Evolutionary conservation across 1,139 yeast genomes (phyloP).

Genomic region (Ogataea hybrid): DNA sequence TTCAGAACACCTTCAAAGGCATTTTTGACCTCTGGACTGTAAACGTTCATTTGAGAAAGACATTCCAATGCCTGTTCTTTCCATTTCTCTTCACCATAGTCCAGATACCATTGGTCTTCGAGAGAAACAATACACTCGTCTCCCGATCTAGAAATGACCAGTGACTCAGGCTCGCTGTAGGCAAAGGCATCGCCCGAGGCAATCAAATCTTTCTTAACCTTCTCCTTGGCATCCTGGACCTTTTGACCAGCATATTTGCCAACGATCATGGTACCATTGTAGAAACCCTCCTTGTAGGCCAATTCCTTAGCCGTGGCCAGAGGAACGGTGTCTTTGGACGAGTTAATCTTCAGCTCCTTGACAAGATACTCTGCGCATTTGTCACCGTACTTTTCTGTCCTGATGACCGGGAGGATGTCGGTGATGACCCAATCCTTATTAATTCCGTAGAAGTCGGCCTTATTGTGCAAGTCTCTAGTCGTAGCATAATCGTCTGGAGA

Average conservation of each 20-base stretch:
- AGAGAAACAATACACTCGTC: conserved; percentile 95
- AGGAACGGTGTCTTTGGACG: conserved; percentile 88
- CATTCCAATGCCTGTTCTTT: conserved; percentile 82
- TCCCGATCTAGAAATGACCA: conserved; percentile 91
- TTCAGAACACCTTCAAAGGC: conserved; percentile 93
- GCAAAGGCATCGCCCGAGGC: conserved; percentile 79
- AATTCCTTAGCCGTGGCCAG: conserved; percentile 91
- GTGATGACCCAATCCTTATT: conserved; percentile 82
- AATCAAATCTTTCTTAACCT: conserved; percentile 79
- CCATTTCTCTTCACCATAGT: conserved; percentile 97
- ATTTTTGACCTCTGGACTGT: conserved; percentile 79
- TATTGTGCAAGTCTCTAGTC: conserved; percentile 75
- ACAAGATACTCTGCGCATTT: conserved; percentile 83
- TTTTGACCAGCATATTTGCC: conserved; percentile 88
- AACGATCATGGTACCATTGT: conserved; percentile 76
- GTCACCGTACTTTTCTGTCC: conserved; percentile 85
- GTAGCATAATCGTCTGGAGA: conserved; percentile 97
- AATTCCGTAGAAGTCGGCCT: conserved; percentile 88
- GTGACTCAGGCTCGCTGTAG: conserved; percentile 91
- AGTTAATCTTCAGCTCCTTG: conserved; percentile 84
- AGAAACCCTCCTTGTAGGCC: conserved; percentile 96
- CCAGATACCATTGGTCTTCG: conserved; percentile 98
- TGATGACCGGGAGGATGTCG: conserved; percentile 71
- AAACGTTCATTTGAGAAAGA: conserved; percentile 73
- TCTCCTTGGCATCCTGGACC: conserved; percentile 88